These are phyloP conservation scores for Buxus sempervirens DNA, from an alignment of 164 flowering plant species.

Conservation along the genomic window DNA sequence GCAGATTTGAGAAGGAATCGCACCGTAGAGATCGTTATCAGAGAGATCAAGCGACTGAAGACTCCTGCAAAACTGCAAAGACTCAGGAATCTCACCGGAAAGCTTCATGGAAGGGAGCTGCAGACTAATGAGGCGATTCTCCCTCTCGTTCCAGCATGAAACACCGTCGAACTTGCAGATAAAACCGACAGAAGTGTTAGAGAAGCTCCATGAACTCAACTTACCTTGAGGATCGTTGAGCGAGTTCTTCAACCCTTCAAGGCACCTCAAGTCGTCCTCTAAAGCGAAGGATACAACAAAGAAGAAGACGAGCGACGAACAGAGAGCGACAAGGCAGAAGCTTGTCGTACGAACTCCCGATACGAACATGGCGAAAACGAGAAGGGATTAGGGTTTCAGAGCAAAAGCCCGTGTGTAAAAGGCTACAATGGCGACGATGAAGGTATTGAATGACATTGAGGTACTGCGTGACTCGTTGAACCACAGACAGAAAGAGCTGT, in stretches of 20 bases:
- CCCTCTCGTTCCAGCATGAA: constrained; percentile 32
- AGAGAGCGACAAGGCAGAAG: neutral
- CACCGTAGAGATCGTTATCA: constrained; percentile 20
- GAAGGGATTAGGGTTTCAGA: neutral
- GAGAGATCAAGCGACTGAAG: constrained; percentile 28
- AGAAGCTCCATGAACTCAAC: constrained; percentile 24
- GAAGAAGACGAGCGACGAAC: neutral
- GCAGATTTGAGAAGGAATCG: constrained; percentile 27
- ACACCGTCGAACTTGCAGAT: constrained; percentile 29
- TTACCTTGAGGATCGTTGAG: constrained; percentile 18
- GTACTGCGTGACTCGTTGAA: too few relatives aligned
- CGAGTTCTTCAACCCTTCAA: constrained; percentile 16
- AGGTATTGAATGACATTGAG: neutral
- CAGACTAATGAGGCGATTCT: constrained; percentile 26
- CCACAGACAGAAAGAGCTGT: too few relatives aligned
- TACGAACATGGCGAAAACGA: neutral
- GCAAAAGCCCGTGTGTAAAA: neutral
- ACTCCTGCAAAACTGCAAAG: constrained; percentile 25
- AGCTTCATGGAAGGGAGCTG: constrained; percentile 17
- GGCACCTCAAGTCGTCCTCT: constrained; percentile 31
- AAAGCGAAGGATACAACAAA: neutral
- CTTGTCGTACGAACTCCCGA: neutral
- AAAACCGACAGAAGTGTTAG: constrained; percentile 24
- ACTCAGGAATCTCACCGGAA: constrained; percentile 16
- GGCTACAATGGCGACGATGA: neutral